Base-by-base conservation (phyloP, 192 early-diverging fungal species). In the Entomortierella beljakovae region DNA sequence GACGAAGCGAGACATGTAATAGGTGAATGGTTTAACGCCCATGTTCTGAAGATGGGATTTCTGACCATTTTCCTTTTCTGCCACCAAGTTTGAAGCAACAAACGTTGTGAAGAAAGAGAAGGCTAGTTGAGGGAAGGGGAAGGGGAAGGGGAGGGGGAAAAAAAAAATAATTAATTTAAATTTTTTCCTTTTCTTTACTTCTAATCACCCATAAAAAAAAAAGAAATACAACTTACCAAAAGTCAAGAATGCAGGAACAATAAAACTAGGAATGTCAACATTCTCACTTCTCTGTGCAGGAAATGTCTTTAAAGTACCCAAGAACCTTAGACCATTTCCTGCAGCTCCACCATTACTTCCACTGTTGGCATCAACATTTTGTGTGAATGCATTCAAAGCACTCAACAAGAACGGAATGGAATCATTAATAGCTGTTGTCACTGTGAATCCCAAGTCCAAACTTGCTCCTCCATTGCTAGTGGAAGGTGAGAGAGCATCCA, bases 241-340 rank as follows among this genome's bases (percentile, higher is more conserved):
- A 10, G 80, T 81, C 42, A 81, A 38, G 64, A 81, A 81, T 20
- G 80, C 60, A 34, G 80, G 80, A 6, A 81, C 71, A 61, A 81
- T 64, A 22, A 68, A 54, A 49, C 70, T 71, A 3, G 70, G 64
- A 38, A 81, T 68, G 56, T 81, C 80, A 3, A 73, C 64, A 35
- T 81, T 71, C 64, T 81, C 80, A 34, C n/a, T 59, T 35, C 64
- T 62, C 53, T 72, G 70, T 11, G 80, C 68, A 22, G 49, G 52
- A 49, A 81, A 81, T 5, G 80, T 81, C 46, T 49, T 66, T 20
- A 81, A 32, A 3, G 64, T 68, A 5, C 70, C 37, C 53, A 68
- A 16, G 53, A 81, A 64, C 35, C 49, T 28, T 43, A 73, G 35
- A 32, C 68, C 68, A 33, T 7, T 11, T 31, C 57, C 63, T 29